Conservation (phyloP, 495 filamentous ascomycete species). For the Penicillium flavigenum region DNA sequence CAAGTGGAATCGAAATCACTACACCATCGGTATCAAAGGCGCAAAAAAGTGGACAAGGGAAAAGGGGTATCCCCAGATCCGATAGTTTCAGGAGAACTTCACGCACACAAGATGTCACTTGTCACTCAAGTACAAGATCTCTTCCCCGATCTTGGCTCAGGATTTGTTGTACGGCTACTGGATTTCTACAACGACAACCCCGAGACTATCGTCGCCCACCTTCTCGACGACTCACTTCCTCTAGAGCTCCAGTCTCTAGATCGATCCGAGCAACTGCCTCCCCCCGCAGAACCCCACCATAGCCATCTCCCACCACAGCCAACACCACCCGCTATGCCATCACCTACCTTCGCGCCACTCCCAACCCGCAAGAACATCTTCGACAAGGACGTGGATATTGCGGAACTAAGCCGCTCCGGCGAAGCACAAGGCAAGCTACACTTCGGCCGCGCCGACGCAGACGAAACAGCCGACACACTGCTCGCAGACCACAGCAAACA, state of each 20-base stretch:
- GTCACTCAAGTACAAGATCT: slow-evolving; percentile 88
- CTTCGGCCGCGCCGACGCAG: slow-evolving; percentile 67
- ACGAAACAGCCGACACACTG: slow-evolving; percentile 63
- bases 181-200: slow-evolving; percentile 75
- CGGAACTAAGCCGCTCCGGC: slow-evolving; percentile 56
- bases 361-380: slow-evolving; percentile 63
- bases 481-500: slow-evolving; percentile 53
- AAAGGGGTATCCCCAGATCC: slow-evolving; percentile 55
- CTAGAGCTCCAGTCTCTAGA: slow-evolving; percentile 43
- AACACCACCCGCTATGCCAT: slow-evolving; percentile 36
- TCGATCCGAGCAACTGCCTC: slow-evolving; percentile 41
- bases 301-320: slow-evolving; percentile 34
- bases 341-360: slow-evolving; percentile 25
- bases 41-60: slow-evolving; percentile 65
- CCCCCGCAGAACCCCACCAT: slow-evolving; percentile 18
- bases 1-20: slow-evolving; percentile 49
- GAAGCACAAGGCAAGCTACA: slow-evolving; percentile 60
- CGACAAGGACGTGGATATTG: slow-evolving; percentile 74
- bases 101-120: slow-evolving; percentile 78
- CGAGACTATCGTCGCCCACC: slow-evolving; percentile 76
- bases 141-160: slow-evolving; percentile 84
- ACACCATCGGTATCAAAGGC: slow-evolving; percentile 54
- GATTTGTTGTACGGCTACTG: slow-evolving; percentile 75
- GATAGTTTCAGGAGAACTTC: slow-evolving; percentile 53
- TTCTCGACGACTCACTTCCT: slow-evolving; percentile 81